Evolutionary conservation across 345 rosid species (phyloP).

Genomic region (Corchorus olitorius): DNA sequence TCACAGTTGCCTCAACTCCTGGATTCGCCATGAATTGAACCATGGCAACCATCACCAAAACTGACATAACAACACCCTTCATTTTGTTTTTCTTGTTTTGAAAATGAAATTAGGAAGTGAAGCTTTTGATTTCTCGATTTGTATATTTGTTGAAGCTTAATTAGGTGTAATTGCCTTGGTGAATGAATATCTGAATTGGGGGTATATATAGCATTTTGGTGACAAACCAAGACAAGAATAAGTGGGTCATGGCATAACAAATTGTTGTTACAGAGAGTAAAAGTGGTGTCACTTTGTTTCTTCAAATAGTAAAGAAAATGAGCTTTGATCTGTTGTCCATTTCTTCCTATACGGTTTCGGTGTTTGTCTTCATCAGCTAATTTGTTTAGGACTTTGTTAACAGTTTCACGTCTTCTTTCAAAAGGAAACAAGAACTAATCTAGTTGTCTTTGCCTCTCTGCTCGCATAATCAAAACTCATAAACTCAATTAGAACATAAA

Average conservation of each 20-base stretch:
- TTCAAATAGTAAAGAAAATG: background rate
- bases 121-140: background rate
- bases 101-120: background rate
- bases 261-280: background rate
- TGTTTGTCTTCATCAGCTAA: no score
- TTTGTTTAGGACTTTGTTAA: no score
- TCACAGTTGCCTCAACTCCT: constrained; percentile 10
- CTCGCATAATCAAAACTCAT: no score
- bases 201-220: background rate
- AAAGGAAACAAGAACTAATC: no score
- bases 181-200: background rate
- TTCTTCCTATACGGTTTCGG: no score
- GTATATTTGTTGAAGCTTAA: no score
- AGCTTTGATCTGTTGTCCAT: background rate
- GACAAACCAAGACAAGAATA: background rate
- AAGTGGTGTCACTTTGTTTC: background rate
- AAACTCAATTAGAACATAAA: no score
- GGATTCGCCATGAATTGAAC: constrained; percentile 7
- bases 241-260: background rate
- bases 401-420: no score
- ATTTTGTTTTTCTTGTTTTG: background rate
- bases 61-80: constrained; percentile 6
- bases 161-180: background rate
- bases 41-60: constrained; percentile 1
- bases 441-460: no score